Base-by-base conservation (phyloP, 768 basidiomycete genomes). In the Leccinum olivaceopallidum region DNA sequence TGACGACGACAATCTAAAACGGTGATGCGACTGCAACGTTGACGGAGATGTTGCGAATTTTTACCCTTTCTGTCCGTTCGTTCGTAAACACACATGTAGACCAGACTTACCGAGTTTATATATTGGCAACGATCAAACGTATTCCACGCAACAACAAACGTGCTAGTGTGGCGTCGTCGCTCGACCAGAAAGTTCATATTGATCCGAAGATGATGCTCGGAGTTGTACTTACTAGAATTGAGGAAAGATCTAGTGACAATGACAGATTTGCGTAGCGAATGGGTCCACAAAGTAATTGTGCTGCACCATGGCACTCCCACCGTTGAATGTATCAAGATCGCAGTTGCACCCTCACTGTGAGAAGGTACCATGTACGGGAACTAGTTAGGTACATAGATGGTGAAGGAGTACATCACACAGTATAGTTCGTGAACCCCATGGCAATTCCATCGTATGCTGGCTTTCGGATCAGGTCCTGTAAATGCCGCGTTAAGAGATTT, bases 381-480 rank as follows among this genome's bases (percentile, higher is more conserved):
- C 18, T n/a, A 20, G 5, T 42, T 9, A 44, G n/a, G n/a, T 28
- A 28, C 28, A 28, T 28, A 28, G 28, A 28, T 28, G 28, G 28
- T 28, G 28, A 28, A 28, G 28, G 28, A 28, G 6, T 28, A 6
- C n/a, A 12, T 44, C 28, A 26, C 10, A n/a, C 42, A 44, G 44
- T 30, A 13, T 34, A n/a, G 36, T n/a, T 13, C 34, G n/a, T 10
- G 58, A 69, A 63, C 14, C 58, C 64, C 39, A 22, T 24, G 12
- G 6, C 49, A 44, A 67, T 68, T 10, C 59, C 60, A 50, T 63
- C 48, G n/a, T 63, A 63, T 54, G 59, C 63, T 47, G 58, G 61
- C 18, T 70, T 67, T 42, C 12, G 65, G 28, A 49, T 16, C 39
- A 69, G 6, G 49, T 65, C 34, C 68, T 70, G 18, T 32, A 28